A percentile compares a stretch with the other conserved stretches of the same genome.
phyloP scores from a whole-genome alignment of 768 basidiomycete genomes.

The Naganishia randhawae region DNA sequence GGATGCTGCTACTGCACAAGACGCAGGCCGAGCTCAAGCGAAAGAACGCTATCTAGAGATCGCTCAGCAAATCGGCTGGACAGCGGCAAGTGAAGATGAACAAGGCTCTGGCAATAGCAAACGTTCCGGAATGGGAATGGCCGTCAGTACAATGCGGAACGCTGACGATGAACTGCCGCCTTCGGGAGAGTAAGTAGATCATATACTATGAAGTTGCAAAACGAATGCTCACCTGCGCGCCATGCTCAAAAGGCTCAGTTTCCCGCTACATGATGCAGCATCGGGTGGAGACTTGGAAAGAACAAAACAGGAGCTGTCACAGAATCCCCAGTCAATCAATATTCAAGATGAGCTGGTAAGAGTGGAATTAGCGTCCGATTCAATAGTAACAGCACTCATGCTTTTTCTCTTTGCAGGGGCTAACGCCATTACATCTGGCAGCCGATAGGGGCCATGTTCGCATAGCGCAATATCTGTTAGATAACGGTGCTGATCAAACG shows the following conservation, averaged over 20 bases:
- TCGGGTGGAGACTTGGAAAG: slow-evolving; percentile 58
- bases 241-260: background rate
- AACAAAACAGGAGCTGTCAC: slow-evolving; percentile 53
- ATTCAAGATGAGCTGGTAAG: slow-evolving; percentile 69
- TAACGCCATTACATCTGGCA: slow-evolving; percentile 80
- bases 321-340: slow-evolving; percentile 57
- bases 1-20: too few relatives aligned
- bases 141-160: slow-evolving; percentile 37
- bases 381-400: background rate
- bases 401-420: slow-evolving; percentile 60
- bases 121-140: slow-evolving; percentile 36
- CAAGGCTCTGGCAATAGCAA: slow-evolving; percentile 21
- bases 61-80: slow-evolving; percentile 41
- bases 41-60: slow-evolving; percentile 41
- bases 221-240: background rate
- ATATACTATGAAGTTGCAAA: background rate
- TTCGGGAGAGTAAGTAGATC: background rate
- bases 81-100: slow-evolving; percentile 29
- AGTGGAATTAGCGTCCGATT: slow-evolving; percentile 23
- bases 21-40: slow-evolving; percentile 27
- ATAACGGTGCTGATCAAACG: slow-evolving; percentile 62
- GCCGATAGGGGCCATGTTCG: slow-evolving; percentile 70
- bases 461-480: slow-evolving; percentile 61
- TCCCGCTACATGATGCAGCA: slow-evolving; percentile 61
- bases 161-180: slow-evolving; percentile 1